phyloP scores from a whole-genome alignment of 148 eudicot species.

The Salicornia ramosissima region DNA sequence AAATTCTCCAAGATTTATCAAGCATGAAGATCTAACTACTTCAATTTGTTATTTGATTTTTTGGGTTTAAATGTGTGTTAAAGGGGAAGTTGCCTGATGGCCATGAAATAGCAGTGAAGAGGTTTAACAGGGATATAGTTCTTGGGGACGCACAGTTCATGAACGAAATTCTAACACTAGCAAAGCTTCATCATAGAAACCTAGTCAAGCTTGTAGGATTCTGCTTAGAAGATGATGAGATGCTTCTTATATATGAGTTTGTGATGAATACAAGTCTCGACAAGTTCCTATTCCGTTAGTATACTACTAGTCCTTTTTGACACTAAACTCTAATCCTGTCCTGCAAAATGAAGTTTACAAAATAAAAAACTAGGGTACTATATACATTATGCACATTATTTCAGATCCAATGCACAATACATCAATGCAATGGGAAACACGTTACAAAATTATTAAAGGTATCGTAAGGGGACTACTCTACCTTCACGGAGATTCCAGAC shows the following conservation, averaged over 20 bases:
- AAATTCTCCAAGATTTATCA: too few relatives aligned
- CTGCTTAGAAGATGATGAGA: slow-evolving; percentile 8
- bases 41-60: too few relatives aligned
- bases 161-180: slow-evolving; percentile 4
- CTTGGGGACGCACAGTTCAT: slow-evolving; percentile 7
- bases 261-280: slow-evolving; percentile 11
- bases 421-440: slow-evolving; percentile 22
- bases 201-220: slow-evolving; percentile 18
- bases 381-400: not conserved
- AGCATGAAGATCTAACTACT: too few relatives aligned
- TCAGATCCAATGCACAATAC: slow-evolving; percentile 15
- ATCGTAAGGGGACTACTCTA: slow-evolving; percentile 29
- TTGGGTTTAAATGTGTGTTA: not conserved
- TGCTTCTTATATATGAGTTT: slow-evolving; percentile 15
- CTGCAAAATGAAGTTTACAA: not conserved
- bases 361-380: too few relatives aligned
- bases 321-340: not conserved
- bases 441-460: slow-evolving; percentile 29
- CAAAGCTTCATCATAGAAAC: slow-evolving; percentile 19
- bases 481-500: slow-evolving; percentile 32
- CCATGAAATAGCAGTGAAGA: slow-evolving; percentile 19
- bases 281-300: slow-evolving; percentile 7
- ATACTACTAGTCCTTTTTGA: not conserved
- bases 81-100: slow-evolving; percentile 13
- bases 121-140: not conserved